Evolutionary conservation across 2,329 filamentous ascomycete genomes (phyloP).

Genomic region (Venturia nashicola): DNA sequence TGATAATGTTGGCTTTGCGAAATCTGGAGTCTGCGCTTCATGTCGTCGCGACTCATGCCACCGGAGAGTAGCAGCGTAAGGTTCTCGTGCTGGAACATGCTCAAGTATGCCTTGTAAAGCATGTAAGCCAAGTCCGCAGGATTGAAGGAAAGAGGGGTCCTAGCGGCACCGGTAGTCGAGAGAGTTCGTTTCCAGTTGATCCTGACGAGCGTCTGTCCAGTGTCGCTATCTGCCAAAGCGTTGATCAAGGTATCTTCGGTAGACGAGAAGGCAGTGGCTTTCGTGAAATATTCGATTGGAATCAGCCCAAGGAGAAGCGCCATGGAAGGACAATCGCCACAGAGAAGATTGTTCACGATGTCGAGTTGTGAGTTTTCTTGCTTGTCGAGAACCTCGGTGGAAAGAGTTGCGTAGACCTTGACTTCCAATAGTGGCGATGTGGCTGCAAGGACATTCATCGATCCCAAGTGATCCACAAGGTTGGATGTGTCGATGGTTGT

Average conservation of each 20-base stretch:
- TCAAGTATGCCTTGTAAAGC: conserved; percentile 11
- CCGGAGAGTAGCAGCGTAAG: conserved; percentile 11
- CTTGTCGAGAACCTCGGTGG: conserved; percentile 25
- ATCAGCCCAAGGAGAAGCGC: conserved; percentile 39
- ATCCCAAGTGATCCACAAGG: conserved; percentile 32
- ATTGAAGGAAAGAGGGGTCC: neutral
- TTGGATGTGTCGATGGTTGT: conserved; percentile 46
- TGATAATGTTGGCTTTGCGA: neutral
- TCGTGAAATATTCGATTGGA: conserved; percentile 39
- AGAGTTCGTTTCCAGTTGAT: conserved; percentile 14
- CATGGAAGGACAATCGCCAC: conserved; percentile 34
- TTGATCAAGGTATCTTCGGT: conserved; percentile 10
- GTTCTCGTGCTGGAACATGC: conserved; percentile 7
- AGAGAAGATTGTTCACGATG: conserved; percentile 31
- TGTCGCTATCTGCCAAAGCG: neutral
- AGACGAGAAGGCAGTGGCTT: conserved; percentile 19
- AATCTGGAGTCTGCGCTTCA: neutral
- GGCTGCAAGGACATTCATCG: conserved; percentile 35
- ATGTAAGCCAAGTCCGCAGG: neutral
- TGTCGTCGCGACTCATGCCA: neutral
- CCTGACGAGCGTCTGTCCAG: conserved; percentile 4
- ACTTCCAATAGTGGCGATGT: conserved; percentile 35
- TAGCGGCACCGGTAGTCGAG: neutral
- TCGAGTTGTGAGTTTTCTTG: conserved; percentile 12
- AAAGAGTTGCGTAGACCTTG: conserved; percentile 33